Conservation (phyloP, 1,139 yeast species). For the Candida sp. region DNA sequence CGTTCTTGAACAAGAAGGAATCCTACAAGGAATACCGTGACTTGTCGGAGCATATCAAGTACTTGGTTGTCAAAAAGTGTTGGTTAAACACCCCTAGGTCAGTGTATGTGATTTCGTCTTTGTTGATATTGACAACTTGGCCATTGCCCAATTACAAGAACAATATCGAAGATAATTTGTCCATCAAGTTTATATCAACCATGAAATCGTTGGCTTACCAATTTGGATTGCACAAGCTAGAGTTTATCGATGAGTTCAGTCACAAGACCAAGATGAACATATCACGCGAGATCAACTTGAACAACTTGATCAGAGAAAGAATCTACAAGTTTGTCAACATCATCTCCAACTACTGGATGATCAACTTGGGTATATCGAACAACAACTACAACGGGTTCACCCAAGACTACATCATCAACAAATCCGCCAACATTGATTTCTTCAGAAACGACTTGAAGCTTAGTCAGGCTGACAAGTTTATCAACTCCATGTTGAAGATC, state of each 20-base stretch:
- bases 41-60: constrained; percentile 38
- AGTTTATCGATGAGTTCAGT: constrained; percentile 48
- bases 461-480: constrained; percentile 34
- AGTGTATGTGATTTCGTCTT: constrained; percentile 42
- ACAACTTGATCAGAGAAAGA: constrained; percentile 44
- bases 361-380: constrained; percentile 43
- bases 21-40: constrained; percentile 20
- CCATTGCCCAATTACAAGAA: constrained; percentile 39
- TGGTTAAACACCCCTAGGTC: constrained; percentile 53
- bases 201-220: constrained; percentile 47
- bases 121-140: constrained; percentile 51
- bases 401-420: constrained; percentile 46
- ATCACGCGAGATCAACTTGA: constrained; percentile 35
- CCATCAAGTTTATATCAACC: constrained; percentile 43
- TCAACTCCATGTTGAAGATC: constrained; percentile 43
- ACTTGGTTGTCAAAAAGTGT: constrained; percentile 45
- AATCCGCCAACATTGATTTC: constrained; percentile 35
- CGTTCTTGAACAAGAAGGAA: constrained; percentile 24
- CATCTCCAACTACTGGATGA: constrained; percentile 50
- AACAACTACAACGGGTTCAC: constrained; percentile 44
- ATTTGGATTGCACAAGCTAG: constrained; percentile 48
- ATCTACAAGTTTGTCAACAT: constrained; percentile 49
- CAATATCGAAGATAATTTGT: constrained; percentile 37
- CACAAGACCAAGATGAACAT: constrained; percentile 44
- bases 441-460: constrained; percentile 8